Evolutionary conservation across 1,139 yeast species (phyloP), one percentile per base, ranked within the genome.

Genomic region (Candida tropicalis): DNA sequence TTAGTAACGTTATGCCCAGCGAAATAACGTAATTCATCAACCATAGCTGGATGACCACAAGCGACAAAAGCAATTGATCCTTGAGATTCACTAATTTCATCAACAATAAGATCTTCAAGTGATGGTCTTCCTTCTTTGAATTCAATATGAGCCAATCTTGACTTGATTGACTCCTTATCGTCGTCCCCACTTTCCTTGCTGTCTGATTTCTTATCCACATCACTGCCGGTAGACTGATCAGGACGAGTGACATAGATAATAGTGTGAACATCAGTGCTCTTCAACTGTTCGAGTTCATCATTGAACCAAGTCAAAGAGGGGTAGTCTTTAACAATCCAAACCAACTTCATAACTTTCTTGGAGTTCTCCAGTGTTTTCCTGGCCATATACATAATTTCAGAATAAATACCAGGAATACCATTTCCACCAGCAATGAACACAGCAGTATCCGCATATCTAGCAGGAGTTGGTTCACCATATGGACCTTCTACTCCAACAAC

Each of bases 41-140:
- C 80, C 76, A 79, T 69, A 6, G 55, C 46, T 13, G 80, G 76
- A 41, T 79, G 81, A 2, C 84, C 84, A 63, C 85, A 79, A 4
- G 77, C 59, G 2, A 75, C 63, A 41, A 78, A 68, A 0, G 76
- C 75, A 34, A 68, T 57, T 1, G 75, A 64, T 5, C 71, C 73
- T 1, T 47, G 39, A 5, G 70, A 57, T 35, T 63, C 66, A 5
- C 51, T 50, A 12, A 66, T 51, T 42, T 68, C 71, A 12, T 52
- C 38, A 10, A 47, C 45, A 3, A 70, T 66, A 10, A 69, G 37
- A 2, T 50, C 53, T 5, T 59, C 59, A 47, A 70, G 55, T 18
- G 48, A 39, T 2, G 76, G 76, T 46, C 75, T 61, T 2, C 69
- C 69, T 28, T 60, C 62, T 39, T 49, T 53, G 49, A 71, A 66